A percentile compares a stretch with the other conserved stretches of the same genome.
Evolutionary conservation across 179 eudicot genomes (phyloP).

Genomic region (Corrigiola litoralis): DNA sequence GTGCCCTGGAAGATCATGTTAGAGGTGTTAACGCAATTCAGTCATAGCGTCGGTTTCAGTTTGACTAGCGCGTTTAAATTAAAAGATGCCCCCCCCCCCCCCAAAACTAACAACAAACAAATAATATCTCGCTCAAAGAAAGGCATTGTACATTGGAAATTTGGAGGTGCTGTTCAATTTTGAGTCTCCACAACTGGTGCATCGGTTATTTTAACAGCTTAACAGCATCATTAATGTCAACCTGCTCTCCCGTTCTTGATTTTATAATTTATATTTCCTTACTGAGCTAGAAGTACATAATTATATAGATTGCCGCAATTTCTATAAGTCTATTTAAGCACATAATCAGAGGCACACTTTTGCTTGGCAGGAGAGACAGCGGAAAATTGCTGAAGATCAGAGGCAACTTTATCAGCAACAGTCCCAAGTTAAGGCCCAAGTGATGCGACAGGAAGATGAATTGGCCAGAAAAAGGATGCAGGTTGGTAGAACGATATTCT

Average conservation of each 20-base stretch:
- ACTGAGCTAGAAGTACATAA: not conserved
- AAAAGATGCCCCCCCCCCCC: too few relatives aligned
- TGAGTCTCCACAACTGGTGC: not conserved
- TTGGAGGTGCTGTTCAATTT: not conserved
- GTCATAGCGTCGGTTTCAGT: too few relatives aligned
- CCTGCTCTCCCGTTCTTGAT: not conserved
- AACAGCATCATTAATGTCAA: too few relatives aligned
- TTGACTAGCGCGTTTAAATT: too few relatives aligned
- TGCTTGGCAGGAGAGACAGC: slow-evolving; percentile 67
- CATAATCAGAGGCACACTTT: not conserved
- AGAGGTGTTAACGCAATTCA: too few relatives aligned
- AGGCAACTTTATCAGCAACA: slow-evolving; percentile 74
- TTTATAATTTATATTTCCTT: not conserved
- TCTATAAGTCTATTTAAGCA: not conserved
- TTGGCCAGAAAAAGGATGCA: slow-evolving; percentile 91
- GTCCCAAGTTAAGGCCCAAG: slow-evolving; percentile 84
- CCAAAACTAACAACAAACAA: too few relatives aligned
- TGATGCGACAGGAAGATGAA: slow-evolving; percentile 87
- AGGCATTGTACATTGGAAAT: too few relatives aligned
- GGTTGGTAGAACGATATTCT: slow-evolving; percentile 31
- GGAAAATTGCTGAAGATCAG: slow-evolving; percentile 80
- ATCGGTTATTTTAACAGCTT: not conserved
- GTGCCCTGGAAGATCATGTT: too few relatives aligned
- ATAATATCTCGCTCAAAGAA: too few relatives aligned
- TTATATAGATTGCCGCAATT: not conserved